A percentile compares a stretch with the other conserved stretches of the same genome.
These are phyloP conservation scores for Aristolochia fimbriata DNA, from an alignment of 164 flowering plant genomes.

Conservation along the genomic window DNA sequence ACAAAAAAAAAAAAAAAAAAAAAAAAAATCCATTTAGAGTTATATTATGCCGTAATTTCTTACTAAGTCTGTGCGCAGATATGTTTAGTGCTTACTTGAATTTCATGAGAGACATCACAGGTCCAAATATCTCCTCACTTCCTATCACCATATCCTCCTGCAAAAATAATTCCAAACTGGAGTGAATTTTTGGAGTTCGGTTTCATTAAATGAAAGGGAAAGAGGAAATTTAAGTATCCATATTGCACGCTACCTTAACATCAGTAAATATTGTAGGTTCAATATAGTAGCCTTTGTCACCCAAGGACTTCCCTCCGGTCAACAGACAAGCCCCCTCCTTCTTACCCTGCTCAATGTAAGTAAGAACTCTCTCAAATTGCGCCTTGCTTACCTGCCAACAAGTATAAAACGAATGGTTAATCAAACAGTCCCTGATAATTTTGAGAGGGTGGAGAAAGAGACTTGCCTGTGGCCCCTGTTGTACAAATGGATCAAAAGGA, in stretches of 20 bases:
- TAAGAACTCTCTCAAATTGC: conserved; percentile 40
- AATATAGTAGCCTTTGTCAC: conserved; percentile 48
- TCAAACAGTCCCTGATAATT: background rate
- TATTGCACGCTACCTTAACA: conserved; percentile 34
- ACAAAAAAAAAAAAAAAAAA: background rate
- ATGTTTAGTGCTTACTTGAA: conserved; percentile 47
- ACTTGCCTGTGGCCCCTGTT: conserved; percentile 70
- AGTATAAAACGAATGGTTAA: background rate
- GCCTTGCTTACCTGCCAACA: conserved; percentile 29
- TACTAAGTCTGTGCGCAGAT: no score
- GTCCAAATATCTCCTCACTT: conserved; percentile 73
- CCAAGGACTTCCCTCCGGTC: conserved; percentile 31
- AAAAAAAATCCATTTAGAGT: no score
- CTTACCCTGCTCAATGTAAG: conserved; percentile 52
- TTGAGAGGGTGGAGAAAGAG: background rate
- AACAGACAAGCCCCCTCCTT: conserved; percentile 55
- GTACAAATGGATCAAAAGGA: conserved; percentile 62
- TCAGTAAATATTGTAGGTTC: conserved; percentile 62
- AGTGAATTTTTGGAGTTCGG: background rate
- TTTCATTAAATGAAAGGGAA: no score
- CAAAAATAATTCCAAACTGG: background rate
- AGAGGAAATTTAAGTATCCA: background rate
- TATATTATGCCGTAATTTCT: no score
- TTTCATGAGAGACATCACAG: conserved; percentile 64
- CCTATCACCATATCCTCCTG: conserved; percentile 69